Base-by-base conservation (phyloP, 1,284 basidiomycete species). In the Ceratobasidium sp. region DNA sequence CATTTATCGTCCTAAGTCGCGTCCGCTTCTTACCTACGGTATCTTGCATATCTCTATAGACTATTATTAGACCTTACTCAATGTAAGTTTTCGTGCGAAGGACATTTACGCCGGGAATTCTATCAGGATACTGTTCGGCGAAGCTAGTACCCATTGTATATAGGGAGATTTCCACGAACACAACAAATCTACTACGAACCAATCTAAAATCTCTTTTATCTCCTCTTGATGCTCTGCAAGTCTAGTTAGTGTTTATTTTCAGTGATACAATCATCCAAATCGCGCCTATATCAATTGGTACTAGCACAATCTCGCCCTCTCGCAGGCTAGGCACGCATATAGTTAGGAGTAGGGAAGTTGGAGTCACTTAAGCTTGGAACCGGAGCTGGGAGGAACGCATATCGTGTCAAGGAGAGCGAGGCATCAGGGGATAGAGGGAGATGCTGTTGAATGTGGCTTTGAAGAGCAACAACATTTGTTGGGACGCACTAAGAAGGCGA, bases 131-230 rank as follows among this genome's bases (percentile, higher is more conserved):
- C 94, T 93, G 17, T 86, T 97, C 76, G 91, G 90, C 75, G 87
- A 88, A 75, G 85, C 90, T 73, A 96, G 96, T 53, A 90, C 94
- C 76, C 83, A 98, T 29, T 86, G 92, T 66, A 93, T 93, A 15
- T 98, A 96, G 96, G 96, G 96, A 47, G 92, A 92, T 71, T 98
- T 98, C 86, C 88, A 95, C 59, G 96, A n/a, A n/a, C n/a, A n/a
- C n/a, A n/a, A n/a, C 96, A 82, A 80, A 93, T 86, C 47, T 60
- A 27, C 22, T 59, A n/a, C n/a, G n/a, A n/a, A n/a, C n/a, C n/a
- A n/a, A 14, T 45, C 36, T 11, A 41, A 36, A 57, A 71, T 27
- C 77, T 90, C 89, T 86, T 29, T 29, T 19, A 14, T 60, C 27
- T 22, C 53, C 54, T 33, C 45, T 36, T 14, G 11, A 47, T 33